A percentile compares a stretch with the other conserved stretches of the same genome.
Conservation (phyloP, 805 yeast species). For the Candida hungchunana region DNA sequence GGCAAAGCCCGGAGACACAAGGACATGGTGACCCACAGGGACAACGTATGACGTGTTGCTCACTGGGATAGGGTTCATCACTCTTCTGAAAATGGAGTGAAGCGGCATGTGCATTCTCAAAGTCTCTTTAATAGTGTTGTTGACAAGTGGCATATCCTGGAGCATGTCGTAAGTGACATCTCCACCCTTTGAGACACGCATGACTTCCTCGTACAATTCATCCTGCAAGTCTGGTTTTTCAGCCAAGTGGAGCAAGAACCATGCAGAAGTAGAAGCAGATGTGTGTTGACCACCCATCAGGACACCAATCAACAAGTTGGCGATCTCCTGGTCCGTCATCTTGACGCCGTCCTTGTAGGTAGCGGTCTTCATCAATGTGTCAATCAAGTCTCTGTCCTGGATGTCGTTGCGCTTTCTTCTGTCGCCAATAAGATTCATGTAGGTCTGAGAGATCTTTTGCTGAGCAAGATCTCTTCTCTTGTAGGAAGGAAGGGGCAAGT, state of each 20-base stretch:
- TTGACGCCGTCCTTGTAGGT: slow-evolving; percentile 89
- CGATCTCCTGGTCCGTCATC: slow-evolving; percentile 95
- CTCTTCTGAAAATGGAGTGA: slow-evolving; percentile 94
- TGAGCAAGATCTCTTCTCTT: slow-evolving; percentile 86
- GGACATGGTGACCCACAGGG: slow-evolving; percentile 84
- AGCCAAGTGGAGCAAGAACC: slow-evolving; percentile 90
- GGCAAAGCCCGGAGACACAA: slow-evolving; percentile 93
- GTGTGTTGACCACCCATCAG: slow-evolving; percentile 99
- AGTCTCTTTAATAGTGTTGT: slow-evolving; percentile 85
- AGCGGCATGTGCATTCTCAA: slow-evolving; percentile 94
- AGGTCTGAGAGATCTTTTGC: slow-evolving; percentile 70
- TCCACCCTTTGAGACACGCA: slow-evolving; percentile 51
- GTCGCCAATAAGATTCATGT: slow-evolving; percentile 68
- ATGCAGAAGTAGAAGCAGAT: slow-evolving; percentile 91
- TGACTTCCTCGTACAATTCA: slow-evolving; percentile 71
- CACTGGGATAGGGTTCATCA: slow-evolving; percentile 68
- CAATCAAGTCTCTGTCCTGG: slow-evolving; percentile 84
- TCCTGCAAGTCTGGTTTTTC: slow-evolving; percentile 84
- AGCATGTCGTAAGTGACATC: slow-evolving; percentile 79
- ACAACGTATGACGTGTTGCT: slow-evolving; percentile 78
- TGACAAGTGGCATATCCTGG: slow-evolving; percentile 75
- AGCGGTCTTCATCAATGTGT: slow-evolving; percentile 74
- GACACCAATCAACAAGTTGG: slow-evolving; percentile 89
- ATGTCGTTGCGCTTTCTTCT: slow-evolving; percentile 77
- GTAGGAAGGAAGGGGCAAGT: slow-evolving; percentile 85